phyloP scores from a whole-genome alignment of 257 asterid genomes.

The Orobanche coerulescens region DNA sequence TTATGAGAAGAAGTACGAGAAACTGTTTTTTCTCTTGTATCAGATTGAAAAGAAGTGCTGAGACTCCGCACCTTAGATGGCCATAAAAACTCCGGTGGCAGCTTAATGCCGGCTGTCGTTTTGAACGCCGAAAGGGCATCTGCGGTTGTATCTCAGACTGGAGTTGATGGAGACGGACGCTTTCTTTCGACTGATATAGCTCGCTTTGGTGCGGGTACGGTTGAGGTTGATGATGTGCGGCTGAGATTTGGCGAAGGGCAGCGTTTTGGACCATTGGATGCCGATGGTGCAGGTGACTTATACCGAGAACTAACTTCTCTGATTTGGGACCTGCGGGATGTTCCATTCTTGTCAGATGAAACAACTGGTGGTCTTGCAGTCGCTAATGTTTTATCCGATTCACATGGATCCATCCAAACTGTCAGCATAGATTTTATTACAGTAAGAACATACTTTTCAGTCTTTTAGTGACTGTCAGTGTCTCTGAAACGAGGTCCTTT shows the following conservation, averaged over 20 bases:
- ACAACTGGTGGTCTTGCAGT: too few relatives aligned
- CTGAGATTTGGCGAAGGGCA: conserved; percentile 52
- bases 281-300: conserved; percentile 58
- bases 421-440: conserved; percentile 46
- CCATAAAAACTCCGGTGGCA: conserved; percentile 74
- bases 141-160: conserved; percentile 42
- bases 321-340: conserved; percentile 37
- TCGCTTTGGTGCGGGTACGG: conserved; percentile 42
- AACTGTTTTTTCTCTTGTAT: conserved; percentile 54
- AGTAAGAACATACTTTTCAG: not conserved
- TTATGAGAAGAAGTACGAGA: conserved; percentile 33
- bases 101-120: conserved; percentile 38
- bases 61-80: conserved; percentile 71
- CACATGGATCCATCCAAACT: conserved; percentile 56
- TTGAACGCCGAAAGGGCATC: conserved; percentile 38
- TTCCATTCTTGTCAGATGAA: conserved; percentile 64
- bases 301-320: conserved; percentile 81
- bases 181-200: conserved; percentile 70
- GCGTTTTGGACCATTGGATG: conserved; percentile 44
- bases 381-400: conserved; percentile 41
- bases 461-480: conserved; percentile 23
- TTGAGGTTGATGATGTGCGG: conserved; percentile 33
- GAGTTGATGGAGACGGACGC: conserved; percentile 64
- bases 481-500: conserved; percentile 35
- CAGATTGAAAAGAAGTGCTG: conserved; percentile 56